These are phyloP conservation scores for Linnemannia zychae DNA, from an alignment of 192 early-diverging fungal genomes.

Conservation along the genomic window DNA sequence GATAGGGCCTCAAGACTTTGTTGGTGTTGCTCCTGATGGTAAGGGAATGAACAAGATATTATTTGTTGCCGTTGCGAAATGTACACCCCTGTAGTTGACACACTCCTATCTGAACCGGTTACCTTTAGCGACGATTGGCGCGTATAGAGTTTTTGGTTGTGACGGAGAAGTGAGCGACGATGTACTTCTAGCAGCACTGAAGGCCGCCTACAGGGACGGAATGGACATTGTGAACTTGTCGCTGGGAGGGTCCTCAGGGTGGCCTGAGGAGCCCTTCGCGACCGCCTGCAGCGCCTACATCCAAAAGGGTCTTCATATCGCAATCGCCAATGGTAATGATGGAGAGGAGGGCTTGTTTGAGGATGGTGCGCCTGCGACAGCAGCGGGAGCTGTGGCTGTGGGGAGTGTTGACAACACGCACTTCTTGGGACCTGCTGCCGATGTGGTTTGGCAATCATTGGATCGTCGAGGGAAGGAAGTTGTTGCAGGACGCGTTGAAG, in stretches of 20 bases:
- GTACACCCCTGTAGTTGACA: background rate
- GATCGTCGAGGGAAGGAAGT: background rate
- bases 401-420: slow-evolving; percentile 59
- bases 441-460: slow-evolving; percentile 10
- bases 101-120: background rate
- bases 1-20: slow-evolving; percentile 57
- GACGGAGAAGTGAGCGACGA: slow-evolving; percentile 73
- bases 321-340: slow-evolving; percentile 76
- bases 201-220: slow-evolving; percentile 74
- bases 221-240: slow-evolving; percentile 90
- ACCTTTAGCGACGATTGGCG: slow-evolving; percentile 71
- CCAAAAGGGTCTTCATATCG: slow-evolving; percentile 61
- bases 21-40: slow-evolving; percentile 88
- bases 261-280: slow-evolving; percentile 71
- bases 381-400: slow-evolving; percentile 62
- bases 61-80: background rate
- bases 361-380: slow-evolving; percentile 38
- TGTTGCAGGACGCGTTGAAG: background rate
- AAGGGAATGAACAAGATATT: background rate
- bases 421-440: slow-evolving; percentile 37
- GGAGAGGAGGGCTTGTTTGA: slow-evolving; percentile 65
- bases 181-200: slow-evolving; percentile 81
- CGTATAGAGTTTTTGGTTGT: slow-evolving; percentile 89
- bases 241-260: slow-evolving; percentile 75
- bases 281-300: slow-evolving; percentile 68